A percentile compares a stretch with the other conserved stretches of the same genome.
Evolutionary conservation across 1,139 yeast genomes (phyloP).

Genomic region (Eremothecium coryli): DNA sequence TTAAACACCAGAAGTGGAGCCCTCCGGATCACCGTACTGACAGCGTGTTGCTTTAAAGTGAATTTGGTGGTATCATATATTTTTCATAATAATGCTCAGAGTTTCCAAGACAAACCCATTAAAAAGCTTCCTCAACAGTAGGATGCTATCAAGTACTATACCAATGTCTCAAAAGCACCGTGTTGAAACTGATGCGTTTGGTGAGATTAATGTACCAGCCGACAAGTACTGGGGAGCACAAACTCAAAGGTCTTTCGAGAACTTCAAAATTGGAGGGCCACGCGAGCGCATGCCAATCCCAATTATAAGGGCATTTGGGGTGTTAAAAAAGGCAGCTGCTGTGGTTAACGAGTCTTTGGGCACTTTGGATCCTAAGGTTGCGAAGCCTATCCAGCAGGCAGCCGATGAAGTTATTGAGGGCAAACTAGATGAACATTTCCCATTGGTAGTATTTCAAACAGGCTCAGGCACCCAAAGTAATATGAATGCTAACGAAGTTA

Average conservation of each 20-base stretch:
- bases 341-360: slow-evolving; percentile 81
- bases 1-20: no score
- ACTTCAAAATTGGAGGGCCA: slow-evolving; percentile 91
- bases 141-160: background rate
- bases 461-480: slow-evolving; percentile 98
- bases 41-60: no score
- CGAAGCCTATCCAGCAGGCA: slow-evolving; percentile 81
- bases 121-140: no score
- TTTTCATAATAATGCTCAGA: no score
- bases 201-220: slow-evolving; percentile 82
- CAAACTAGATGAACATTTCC: slow-evolving; percentile 87
- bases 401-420: slow-evolving; percentile 94
- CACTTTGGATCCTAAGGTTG: slow-evolving; percentile 67
- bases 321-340: slow-evolving; percentile 91
- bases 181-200: slow-evolving; percentile 91
- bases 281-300: slow-evolving; percentile 91
- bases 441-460: slow-evolving; percentile 95
- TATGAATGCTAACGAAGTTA: slow-evolving; percentile 98
- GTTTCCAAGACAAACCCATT: no score
- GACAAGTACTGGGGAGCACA: slow-evolving; percentile 96
- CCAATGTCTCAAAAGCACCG: slow-evolving; percentile 33
- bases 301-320: slow-evolving; percentile 82
- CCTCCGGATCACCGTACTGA: no score
- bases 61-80: no score
- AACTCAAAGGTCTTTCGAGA: slow-evolving; percentile 86